Base-by-base conservation (phyloP, 352 stramenopile genomes). In the Paralagenidium karlingii region DNA sequence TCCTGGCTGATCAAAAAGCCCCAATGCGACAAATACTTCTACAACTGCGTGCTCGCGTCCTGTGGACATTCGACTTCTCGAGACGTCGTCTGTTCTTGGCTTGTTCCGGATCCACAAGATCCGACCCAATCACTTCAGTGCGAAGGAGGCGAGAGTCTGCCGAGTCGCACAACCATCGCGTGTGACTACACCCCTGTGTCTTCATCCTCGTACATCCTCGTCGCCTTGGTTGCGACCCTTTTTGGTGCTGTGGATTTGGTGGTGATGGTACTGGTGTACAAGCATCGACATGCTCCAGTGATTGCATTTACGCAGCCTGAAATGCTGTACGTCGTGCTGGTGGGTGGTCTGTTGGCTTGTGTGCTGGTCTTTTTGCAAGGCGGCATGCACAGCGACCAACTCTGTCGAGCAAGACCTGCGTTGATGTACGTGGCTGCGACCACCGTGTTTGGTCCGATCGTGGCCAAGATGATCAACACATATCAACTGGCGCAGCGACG, bases 231-330 rank as follows among this genome's bases (percentile, higher is more conserved):
- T 16, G 8, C 34, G 8, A 12, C 24, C 0, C 50, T 76, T 2
- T 28, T 68, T 3, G 29, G 22, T 0, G 5, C 50, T 0, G 1
- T 68, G 0, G 26, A 65, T 0, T 8, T 41, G 1, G 40, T 34
- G 8, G 34, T 42, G 2, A 52, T 64, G 0, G 44, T 40, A 3
- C 60, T 76, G 13, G 60, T 80, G 3, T 52, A 43, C 33, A 43
- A 44, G 5, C 49, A 61, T 4, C 64, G 68, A 1, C 28, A 64
- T 16, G 55, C 38, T 12, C 61, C 68, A 1, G 58, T 79, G 19
- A 56, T 83, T 42, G 82, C 80, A 40, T 62, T 68, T 13, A 80
- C 68, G 0, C 73, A 86, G 47, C 79, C 57, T 38, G 60, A 82
- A 38, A 64, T 86, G 21, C 42, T 86, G 0, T 31, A 68, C 11